phyloP scores from a whole-genome alignment of 2,329 filamentous ascomycete species.

The Alternaria incomplexa region DNA sequence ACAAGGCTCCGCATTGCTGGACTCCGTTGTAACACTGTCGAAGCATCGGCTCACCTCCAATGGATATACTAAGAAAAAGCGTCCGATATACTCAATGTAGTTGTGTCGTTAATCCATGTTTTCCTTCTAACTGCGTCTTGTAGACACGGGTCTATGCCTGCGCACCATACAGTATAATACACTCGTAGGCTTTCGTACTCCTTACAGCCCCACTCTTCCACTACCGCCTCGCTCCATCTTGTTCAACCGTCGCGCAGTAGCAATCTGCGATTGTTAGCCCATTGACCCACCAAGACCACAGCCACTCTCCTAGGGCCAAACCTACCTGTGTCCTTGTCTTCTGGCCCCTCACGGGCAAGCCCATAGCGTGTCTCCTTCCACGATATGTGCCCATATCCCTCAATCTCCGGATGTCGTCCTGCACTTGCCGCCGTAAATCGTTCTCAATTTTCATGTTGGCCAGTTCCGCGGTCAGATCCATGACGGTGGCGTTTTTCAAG shows the following conservation, averaged over 20 bases:
- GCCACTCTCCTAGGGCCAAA: not conserved
- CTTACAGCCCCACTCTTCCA: slow-evolving; percentile 39
- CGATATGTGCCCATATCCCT: slow-evolving; percentile 91
- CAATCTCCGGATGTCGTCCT: slow-evolving; percentile 84
- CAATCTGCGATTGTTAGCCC: slow-evolving; percentile 53
- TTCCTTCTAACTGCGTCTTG: slow-evolving; percentile 1
- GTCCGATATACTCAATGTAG: not conserved
- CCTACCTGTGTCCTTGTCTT: slow-evolving; percentile 76
- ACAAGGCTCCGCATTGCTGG: not conserved
- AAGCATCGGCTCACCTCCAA: not conserved
- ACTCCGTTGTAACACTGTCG: not conserved
- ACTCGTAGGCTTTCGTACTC: slow-evolving; percentile 10
- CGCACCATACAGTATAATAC: slow-evolving; percentile 38
- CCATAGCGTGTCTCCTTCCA: slow-evolving; percentile 90
- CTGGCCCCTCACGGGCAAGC: slow-evolving; percentile 89
- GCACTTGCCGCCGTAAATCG: slow-evolving; percentile 76
- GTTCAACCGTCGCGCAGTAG: slow-evolving; percentile 65
- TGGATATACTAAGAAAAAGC: not conserved
- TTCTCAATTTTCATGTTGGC: slow-evolving; percentile 94
- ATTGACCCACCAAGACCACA: not conserved
- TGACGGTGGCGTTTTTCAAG: slow-evolving; percentile 76
- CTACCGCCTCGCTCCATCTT: slow-evolving; percentile 60
- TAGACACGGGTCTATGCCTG: slow-evolving; percentile 18
- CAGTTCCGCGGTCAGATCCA: slow-evolving; percentile 82
- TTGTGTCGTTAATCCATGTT: slow-evolving; percentile 1